A percentile compares a stretch with the other conserved stretches of the same genome.
These are phyloP conservation scores for Daldinia bambusicola DNA, from an alignment of 495 filamentous ascomycete genomes.

Conservation along the genomic window DNA sequence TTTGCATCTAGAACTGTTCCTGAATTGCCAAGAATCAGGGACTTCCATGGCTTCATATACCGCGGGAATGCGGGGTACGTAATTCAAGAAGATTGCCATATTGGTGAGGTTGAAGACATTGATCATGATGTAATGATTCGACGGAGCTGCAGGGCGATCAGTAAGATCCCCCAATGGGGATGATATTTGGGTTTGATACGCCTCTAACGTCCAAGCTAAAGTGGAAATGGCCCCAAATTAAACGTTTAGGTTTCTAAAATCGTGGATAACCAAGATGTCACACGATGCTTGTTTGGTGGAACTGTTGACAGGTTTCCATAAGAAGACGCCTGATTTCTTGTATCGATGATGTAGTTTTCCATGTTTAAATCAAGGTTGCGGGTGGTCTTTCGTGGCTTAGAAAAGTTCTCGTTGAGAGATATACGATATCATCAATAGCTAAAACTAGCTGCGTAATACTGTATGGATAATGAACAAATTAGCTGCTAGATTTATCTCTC, in stretches of 20 bases:
- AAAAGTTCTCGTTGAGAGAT: not conserved
- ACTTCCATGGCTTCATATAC: slow-evolving; percentile 33
- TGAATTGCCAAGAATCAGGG: slow-evolving; percentile 36
- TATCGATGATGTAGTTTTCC: slow-evolving; percentile 15
- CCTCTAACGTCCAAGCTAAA: slow-evolving; percentile 15
- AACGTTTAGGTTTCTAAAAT: slow-evolving; percentile 25
- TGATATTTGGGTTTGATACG: slow-evolving; percentile 24
- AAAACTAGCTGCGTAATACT: not conserved
- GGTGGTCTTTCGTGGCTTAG: no score
- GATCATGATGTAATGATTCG: slow-evolving; percentile 45
- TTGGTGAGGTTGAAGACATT: slow-evolving; percentile 20
- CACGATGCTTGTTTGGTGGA: slow-evolving; percentile 12
- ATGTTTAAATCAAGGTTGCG: not conserved
- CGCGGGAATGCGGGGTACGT: slow-evolving; percentile 18
- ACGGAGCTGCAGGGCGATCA: slow-evolving; percentile 30
- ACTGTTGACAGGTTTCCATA: slow-evolving; percentile 5
- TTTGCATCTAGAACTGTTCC: slow-evolving; percentile 26
- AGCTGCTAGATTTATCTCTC: no score
- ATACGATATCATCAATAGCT: not conserved
- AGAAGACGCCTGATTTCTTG: not conserved
- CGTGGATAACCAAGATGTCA: slow-evolving; percentile 5
- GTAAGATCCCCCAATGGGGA: slow-evolving; percentile 24
- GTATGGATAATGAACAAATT: no score
- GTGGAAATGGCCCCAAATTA: slow-evolving; percentile 3
- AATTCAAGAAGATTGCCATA: slow-evolving; percentile 1